Base-by-base conservation (phyloP, 2,329 filamentous ascomycete species). In the Drechslerella dactyloides region DNA sequence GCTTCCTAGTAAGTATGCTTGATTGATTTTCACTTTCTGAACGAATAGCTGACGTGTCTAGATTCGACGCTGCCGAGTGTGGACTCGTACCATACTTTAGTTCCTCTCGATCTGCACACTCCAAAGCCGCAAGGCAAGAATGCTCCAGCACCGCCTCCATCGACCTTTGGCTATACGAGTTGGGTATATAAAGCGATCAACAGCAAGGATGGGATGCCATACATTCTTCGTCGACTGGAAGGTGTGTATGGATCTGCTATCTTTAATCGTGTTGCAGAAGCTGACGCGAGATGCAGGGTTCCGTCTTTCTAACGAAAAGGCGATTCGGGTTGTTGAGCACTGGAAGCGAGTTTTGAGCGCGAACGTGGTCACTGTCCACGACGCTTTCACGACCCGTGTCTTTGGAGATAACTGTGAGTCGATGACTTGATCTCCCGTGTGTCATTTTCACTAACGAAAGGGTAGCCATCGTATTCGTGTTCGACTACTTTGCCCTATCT, bases 121-220 rank as follows among this genome's bases (percentile, higher is more conserved):
- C 52, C 62, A n/a, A 73, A 73, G 30, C 58, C 61, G 4, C 69
- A 73, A 24, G 37, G 46, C 4, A 73, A 73, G 23, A 62, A 61
- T 21, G 69, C 62, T 11, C 68, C 55, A 24, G 89, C 85, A 55
- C 87, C 91, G 72, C 24, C 60, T 3, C 93, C 91, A 79, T 91
- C 89, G 75, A 85, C 88, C 2, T 97, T 97, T 80, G 91, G 92
- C 27, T 96, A 91, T 77, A 87, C 89, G 4, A 96, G 89, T 76
- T 97, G 93, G 91, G 86, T 96, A 0, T 99, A 97, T 82, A 97
- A 97, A 81, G 93, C 93, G 7, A 88, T 89, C 23, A 96, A 91
- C 5, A 89, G 86, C 79, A 94, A 94, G 78, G 93, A 93, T 76
- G 94, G 93, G 10, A 88, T 90, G 74, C 87, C 88, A n/a, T 97